phyloP scores from a whole-genome alignment of 2,329 filamentous ascomycete genomes.

The Aspergillus sp. region DNA sequence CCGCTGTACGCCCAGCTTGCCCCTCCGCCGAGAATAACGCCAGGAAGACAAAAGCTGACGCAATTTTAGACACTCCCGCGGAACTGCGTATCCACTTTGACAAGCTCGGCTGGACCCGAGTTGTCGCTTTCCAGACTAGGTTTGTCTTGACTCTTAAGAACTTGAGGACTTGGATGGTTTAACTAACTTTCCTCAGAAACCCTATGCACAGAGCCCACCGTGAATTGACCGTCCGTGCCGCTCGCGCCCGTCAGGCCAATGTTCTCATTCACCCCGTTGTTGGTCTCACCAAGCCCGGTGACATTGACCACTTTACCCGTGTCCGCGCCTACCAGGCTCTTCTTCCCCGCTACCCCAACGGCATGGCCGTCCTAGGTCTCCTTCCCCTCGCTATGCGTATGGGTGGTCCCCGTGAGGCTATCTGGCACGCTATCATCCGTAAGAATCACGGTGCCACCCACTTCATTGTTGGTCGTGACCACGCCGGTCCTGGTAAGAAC shows the following conservation, averaged over 20 bases:
- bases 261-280: constrained; percentile 99
- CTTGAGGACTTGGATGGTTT: background rate
- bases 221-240: constrained; percentile 95
- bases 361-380: constrained; percentile 95
- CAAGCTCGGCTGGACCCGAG: constrained; percentile 97
- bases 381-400: constrained; percentile 97
- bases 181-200: constrained; percentile 57
- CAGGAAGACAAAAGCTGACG: constrained; percentile 8
- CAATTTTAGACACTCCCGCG: constrained; percentile 72
- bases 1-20: constrained; percentile 64
- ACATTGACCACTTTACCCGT: constrained; percentile 99
- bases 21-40: background rate
- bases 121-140: constrained; percentile 96
- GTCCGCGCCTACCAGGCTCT: constrained; percentile 98
- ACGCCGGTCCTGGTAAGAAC: constrained; percentile 97
- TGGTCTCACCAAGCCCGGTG: constrained; percentile 96
- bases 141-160: constrained; percentile 16
- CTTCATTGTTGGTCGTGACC: constrained; percentile 98
- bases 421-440: constrained; percentile 99
- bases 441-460: constrained; percentile 99
- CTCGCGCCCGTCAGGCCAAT: constrained; percentile 93
- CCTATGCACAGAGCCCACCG: constrained; percentile 99
- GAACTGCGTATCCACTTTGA: constrained; percentile 96
- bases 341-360: constrained; percentile 94
- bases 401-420: constrained; percentile 95